These are phyloP conservation scores for Helicocarpus griseus DNA, from an alignment of 2,329 filamentous ascomycete genomes.

Conservation along the genomic window DNA sequence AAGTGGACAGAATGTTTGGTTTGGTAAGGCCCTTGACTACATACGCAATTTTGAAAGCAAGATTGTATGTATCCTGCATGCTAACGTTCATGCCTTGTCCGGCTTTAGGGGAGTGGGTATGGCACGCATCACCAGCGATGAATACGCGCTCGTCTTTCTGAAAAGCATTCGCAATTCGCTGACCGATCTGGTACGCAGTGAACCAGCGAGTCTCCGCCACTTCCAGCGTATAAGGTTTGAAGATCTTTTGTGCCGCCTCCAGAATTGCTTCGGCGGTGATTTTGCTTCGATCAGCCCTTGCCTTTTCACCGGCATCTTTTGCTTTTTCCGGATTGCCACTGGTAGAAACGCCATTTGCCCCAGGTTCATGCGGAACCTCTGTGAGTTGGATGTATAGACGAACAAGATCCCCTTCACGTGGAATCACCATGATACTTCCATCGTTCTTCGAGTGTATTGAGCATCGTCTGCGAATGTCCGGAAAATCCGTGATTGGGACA, in stretches of 20 bases:
- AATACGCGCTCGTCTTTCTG: constrained; percentile 44
- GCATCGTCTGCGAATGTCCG: constrained; percentile 50
- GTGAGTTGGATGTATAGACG: constrained; percentile 57
- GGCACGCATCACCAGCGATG: constrained; percentile 49
- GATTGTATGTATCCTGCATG: constrained; percentile 28
- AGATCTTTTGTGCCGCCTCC: constrained; percentile 52
- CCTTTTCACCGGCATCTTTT: constrained; percentile 37
- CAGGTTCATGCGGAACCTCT: constrained; percentile 25
- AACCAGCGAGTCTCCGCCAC: constrained; percentile 60
- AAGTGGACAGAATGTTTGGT: constrained; percentile 17
- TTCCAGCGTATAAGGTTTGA: constrained; percentile 56
- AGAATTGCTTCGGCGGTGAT: constrained; percentile 58
- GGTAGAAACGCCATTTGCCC: too few relatives aligned
- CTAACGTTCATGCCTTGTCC: constrained; percentile 36
- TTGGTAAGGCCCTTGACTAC: constrained; percentile 18
- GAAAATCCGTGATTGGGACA: constrained; percentile 48
- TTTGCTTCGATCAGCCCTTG: constrained; percentile 46
- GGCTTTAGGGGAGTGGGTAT: constrained; percentile 49
- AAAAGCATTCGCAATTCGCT: too few relatives aligned
- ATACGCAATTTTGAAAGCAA: constrained; percentile 27
- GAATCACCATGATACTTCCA: constrained; percentile 56
- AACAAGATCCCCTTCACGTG: constrained; percentile 53
- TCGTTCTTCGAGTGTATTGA: constrained; percentile 47
- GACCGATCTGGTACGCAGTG: constrained; percentile 59
- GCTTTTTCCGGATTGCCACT: too few relatives aligned